These are phyloP conservation scores for Babesia gibsoni DNA, from an alignment of 169 alveolate species.

Conservation along the genomic window DNA sequence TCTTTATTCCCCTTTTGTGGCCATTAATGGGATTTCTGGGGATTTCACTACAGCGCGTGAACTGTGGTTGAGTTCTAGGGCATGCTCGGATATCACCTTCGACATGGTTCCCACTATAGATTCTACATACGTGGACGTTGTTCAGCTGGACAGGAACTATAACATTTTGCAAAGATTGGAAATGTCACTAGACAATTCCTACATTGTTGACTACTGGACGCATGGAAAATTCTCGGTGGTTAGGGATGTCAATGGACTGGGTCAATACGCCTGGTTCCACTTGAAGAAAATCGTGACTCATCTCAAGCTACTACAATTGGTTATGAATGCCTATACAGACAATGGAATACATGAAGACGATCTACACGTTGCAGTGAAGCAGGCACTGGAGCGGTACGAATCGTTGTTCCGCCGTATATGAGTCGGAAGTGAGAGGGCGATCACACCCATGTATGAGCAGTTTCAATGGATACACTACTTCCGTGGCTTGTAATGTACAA, in stretches of 20 bases:
- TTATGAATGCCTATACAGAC: slow-evolving; percentile 51
- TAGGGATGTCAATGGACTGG: slow-evolving; percentile 70
- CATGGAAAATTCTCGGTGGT: slow-evolving; percentile 67
- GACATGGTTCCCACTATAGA: slow-evolving; percentile 63
- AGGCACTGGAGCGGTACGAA: slow-evolving; percentile 39
- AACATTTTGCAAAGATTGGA: slow-evolving; percentile 19
- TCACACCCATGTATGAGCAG: too few relatives aligned
- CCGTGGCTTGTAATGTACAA: too few relatives aligned
- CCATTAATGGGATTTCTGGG: slow-evolving; percentile 25
- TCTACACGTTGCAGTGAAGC: slow-evolving; percentile 25
- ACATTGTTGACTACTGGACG: slow-evolving; percentile 72
- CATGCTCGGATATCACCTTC: slow-evolving; percentile 25
- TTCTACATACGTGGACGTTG: slow-evolving; percentile 16
- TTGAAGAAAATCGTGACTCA: slow-evolving; percentile 61
- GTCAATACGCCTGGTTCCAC: slow-evolving; percentile 76
- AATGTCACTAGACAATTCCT: slow-evolving; percentile 64
- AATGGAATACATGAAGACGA: slow-evolving; percentile 37
- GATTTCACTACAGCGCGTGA: slow-evolving; percentile 34
- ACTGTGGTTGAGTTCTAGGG: slow-evolving; percentile 32
- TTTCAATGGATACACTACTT: too few relatives aligned
- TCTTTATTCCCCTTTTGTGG: slow-evolving; percentile 26
- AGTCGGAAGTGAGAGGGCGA: not conserved
- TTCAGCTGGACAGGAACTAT: slow-evolving; percentile 41
- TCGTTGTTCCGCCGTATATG: slow-evolving; percentile 41
- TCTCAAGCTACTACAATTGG: slow-evolving; percentile 31